A percentile compares a stretch with the other conserved stretches of the same genome.
Evolutionary conservation across 2,329 filamentous ascomycete species (phyloP).

Genomic region (Sclerotinia trifoliorum): DNA sequence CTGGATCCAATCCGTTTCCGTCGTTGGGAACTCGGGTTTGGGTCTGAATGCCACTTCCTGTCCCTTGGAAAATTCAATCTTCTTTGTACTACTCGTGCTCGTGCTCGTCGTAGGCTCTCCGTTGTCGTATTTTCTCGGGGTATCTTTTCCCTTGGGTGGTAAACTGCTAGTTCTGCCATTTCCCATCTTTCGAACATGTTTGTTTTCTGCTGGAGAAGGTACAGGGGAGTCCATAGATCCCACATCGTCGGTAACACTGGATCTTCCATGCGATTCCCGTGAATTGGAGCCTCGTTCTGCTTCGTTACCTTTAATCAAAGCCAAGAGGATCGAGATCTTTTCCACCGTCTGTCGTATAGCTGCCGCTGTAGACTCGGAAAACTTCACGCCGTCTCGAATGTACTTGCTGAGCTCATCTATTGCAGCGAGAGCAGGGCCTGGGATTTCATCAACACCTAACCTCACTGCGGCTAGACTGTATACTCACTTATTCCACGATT

Average conservation of each 20-base stretch:
- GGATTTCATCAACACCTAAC: conserved; percentile 1
- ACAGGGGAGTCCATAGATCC: conserved; percentile 38
- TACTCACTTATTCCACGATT: conserved; percentile 25
- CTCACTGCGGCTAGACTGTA: background rate
- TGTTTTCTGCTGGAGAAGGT: conserved; percentile 38
- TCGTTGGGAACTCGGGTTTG: conserved; percentile 48
- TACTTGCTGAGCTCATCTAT: conserved; percentile 29
- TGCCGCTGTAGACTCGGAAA: conserved; percentile 35
- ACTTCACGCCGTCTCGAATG: conserved; percentile 36
- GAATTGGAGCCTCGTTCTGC: conserved; percentile 28
- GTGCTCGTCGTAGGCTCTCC: conserved; percentile 31
- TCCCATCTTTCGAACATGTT: conserved; percentile 35
- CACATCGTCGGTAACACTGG: conserved; percentile 36
- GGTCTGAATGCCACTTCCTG: conserved; percentile 67
- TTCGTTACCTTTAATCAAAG: conserved; percentile 32
- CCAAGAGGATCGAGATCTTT: conserved; percentile 26
- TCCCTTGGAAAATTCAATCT: conserved; percentile 58
- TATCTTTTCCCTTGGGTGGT: conserved; percentile 34
- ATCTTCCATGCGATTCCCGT: conserved; percentile 33
- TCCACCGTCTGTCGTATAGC: conserved; percentile 17
- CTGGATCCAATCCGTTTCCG: conserved; percentile 66
- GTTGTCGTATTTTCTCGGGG: conserved; percentile 29
- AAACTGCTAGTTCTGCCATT: conserved; percentile 35
- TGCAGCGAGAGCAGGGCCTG: conserved; percentile 33
- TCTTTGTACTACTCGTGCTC: conserved; percentile 41